Evolutionary conservation across 495 filamentous ascomycete species (phyloP).

Genomic region (Neurospora sp.): DNA sequence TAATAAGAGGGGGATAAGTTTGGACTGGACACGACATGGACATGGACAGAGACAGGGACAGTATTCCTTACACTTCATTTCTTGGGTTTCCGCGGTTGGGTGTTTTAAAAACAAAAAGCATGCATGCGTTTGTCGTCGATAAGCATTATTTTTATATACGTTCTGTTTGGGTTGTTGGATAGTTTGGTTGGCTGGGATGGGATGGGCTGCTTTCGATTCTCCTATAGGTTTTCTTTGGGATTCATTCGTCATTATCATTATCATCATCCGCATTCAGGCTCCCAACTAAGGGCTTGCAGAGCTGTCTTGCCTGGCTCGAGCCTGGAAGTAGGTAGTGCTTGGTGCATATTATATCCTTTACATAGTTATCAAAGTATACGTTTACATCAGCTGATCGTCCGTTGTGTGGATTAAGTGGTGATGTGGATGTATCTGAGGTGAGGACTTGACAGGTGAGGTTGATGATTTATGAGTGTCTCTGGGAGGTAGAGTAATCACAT

Average conservation of each 20-base stretch:
- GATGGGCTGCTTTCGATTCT: neutral
- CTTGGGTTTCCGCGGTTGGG: neutral
- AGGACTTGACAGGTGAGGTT: too few species aligned
- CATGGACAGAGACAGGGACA: neutral
- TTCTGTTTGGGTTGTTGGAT: neutral
- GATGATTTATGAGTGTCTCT: too few species aligned
- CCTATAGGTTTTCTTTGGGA: neutral
- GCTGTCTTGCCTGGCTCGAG: neutral
- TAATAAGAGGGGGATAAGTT: neutral
- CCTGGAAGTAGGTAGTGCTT: neutral
- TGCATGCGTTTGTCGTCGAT: neutral
- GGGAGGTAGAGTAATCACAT: neutral
- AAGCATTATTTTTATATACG: neutral
- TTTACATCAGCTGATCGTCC: too few species aligned
- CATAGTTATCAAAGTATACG: neutral
- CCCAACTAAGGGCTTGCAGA: neutral
- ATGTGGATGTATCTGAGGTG: too few species aligned
- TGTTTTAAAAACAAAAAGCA: neutral
- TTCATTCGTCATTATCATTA: neutral
- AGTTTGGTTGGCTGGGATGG: neutral
- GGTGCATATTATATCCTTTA: neutral
- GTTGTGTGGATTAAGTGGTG: too few species aligned
- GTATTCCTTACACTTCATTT: neutral
- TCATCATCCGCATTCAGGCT: neutral
- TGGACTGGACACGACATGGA: neutral